Evolutionary conservation across 1,284 basidiomycete genomes (phyloP), one percentile per base, ranked within the genome.

Genomic region (Sanguinoderma infundibulare): DNA sequence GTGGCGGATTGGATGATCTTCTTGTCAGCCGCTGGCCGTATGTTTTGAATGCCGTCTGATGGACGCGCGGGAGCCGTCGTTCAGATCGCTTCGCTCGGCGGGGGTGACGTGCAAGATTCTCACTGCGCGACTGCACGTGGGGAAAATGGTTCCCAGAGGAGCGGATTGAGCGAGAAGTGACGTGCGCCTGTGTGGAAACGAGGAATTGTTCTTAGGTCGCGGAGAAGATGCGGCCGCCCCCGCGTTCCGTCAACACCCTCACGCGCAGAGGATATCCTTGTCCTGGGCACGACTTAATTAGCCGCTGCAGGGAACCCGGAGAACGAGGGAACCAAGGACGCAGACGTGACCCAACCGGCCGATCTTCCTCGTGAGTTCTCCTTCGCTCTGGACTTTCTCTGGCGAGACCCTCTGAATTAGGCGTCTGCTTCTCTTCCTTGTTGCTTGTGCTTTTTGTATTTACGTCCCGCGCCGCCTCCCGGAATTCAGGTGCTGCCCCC

Each of bases 231-330:
- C 51, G 51, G n/a, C 49, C 34, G 34, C 49, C 32, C 44, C 56
- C 62, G 53, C 59, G 59, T 55, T 62, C 54, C 60, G 57, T 62
- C 55, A 52, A 59, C 46, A 35, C 53, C 56, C 55, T 53, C 59
- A 52, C 59, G 59, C 50, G 44, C 56, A 50, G 49, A 26, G 22
- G 30, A 51, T 14, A 7, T 51, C 34, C 38, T 39, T 39, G 38
- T n/a, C 5, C 46, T 32, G 46, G 46, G 24, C 57, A 51, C 56
- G 32, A 58, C 60, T 65, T 61, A 65, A 62, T 60, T 65, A 54
- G 59, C 55, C 53, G 57, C 61, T 32, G 50, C 57, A 57, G 59
- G 61, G 61, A 62, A 65, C 30, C 32, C n/a, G 49, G 38, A 30
- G 9, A 35, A 51, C 30, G 49, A 32, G 30, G 28, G 49, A 51